Conservation (phyloP, 768 basidiomycete genomes). For the Naganishia vishniacii region DNA sequence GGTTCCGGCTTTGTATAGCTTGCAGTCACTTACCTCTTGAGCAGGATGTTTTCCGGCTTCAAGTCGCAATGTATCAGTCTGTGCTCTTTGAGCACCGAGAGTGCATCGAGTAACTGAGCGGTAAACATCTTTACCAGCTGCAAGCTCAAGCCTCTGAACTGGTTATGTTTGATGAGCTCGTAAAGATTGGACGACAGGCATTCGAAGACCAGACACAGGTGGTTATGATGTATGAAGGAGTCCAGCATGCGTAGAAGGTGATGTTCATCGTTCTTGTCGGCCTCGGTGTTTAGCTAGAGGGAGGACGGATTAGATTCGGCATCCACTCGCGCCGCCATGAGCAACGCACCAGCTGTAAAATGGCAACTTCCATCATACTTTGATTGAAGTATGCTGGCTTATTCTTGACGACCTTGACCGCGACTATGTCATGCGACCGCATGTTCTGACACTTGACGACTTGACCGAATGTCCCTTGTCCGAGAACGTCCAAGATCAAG, state of each 20-base stretch:
- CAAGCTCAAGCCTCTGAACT: constrained; percentile 93
- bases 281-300: constrained; percentile 82
- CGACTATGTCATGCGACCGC: constrained; percentile 97
- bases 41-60: constrained; percentile 95
- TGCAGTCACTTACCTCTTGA: constrained; percentile 78
- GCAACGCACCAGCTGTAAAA: constrained; percentile 75
- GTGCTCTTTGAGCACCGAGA: constrained; percentile 89
- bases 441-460: constrained; percentile 99
- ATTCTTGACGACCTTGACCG: constrained; percentile 99
- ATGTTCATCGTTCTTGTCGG: constrained; percentile 89
- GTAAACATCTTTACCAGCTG: constrained; percentile 99
- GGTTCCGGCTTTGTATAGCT: too few relatives aligned
- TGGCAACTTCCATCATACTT: constrained; percentile 99
- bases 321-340: not conserved
- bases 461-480: constrained; percentile 98
- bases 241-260: constrained; percentile 92
- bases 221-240: constrained; percentile 91
- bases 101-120: constrained; percentile 83
- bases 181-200: constrained; percentile 94
- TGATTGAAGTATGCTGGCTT: constrained; percentile 99
- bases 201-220: constrained; percentile 96
- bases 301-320: constrained; percentile 18
- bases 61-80: constrained; percentile 96
- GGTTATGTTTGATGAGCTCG: constrained; percentile 99
- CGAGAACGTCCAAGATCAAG: constrained; percentile 93